Percentiles rank a stretch among this genome's conserved stretches.
phyloP scores from a whole-genome alignment of 129 eudicot species.

The Lactuca saligna region DNA sequence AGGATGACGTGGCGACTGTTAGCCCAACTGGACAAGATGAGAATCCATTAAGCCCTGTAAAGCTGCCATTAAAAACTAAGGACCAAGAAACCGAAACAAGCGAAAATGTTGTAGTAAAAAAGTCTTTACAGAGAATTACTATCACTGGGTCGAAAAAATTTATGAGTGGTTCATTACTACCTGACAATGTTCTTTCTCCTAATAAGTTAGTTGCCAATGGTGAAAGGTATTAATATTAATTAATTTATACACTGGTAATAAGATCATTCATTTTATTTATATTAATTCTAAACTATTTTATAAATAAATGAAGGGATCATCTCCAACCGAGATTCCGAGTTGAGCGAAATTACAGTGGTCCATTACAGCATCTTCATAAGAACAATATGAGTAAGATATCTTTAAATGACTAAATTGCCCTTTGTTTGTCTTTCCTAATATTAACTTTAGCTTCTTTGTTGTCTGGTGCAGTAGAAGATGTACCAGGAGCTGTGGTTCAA shows the following conservation, averaged over 20 bases:
- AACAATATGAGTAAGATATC: constrained; percentile 28
- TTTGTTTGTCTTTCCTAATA: neutral
- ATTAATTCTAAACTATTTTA: neutral
- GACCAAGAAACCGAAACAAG: constrained; percentile 43
- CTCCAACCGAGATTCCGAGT: constrained; percentile 40
- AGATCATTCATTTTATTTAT: neutral
- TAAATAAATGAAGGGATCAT: constrained; percentile 54
- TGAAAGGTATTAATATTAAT: constrained; percentile 46
- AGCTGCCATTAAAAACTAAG: constrained; percentile 34
- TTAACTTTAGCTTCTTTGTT: constrained; percentile 1
- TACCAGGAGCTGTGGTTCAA: constrained; percentile 66
- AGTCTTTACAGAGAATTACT: constrained; percentile 38
- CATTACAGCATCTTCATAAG: constrained; percentile 65
- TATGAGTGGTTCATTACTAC: constrained; percentile 63
- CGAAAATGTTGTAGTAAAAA: constrained; percentile 33
- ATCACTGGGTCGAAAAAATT: constrained; percentile 43
- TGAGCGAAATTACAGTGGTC: constrained; percentile 77
- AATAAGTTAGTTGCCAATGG: constrained; percentile 52
- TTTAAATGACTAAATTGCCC: neutral
- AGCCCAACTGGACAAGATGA: constrained; percentile 52
- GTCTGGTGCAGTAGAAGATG: constrained; percentile 57
- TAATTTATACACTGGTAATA: neutral
- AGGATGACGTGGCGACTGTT: constrained; percentile 47
- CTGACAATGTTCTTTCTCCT: constrained; percentile 52
- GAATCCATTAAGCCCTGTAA: constrained; percentile 33